Percentiles rank a stretch among this genome's conserved stretches.
These are phyloP conservation scores for Zygotorulaspora sp. DNA, from an alignment of 805 yeast species.

Conservation along the genomic window DNA sequence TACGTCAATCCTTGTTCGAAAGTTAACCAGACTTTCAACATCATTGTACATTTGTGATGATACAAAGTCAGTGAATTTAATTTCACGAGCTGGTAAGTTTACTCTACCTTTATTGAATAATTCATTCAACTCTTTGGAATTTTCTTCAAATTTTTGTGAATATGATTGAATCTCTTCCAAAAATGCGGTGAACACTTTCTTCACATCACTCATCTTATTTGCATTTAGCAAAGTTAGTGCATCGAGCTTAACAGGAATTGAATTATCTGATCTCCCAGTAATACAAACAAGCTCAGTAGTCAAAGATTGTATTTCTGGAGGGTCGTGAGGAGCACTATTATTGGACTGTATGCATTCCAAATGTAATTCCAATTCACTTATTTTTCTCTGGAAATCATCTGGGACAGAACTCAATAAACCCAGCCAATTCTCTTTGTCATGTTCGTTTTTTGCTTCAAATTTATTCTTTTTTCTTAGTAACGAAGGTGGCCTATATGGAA, in stretches of 20 bases:
- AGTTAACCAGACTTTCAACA: constrained; percentile 31
- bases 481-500: constrained; percentile 39
- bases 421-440: constrained; percentile 37
- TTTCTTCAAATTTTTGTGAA: constrained; percentile 22
- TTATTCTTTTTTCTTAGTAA: constrained; percentile 37
- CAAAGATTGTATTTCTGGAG: constrained; percentile 33
- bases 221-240: constrained; percentile 29
- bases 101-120: constrained; percentile 25
- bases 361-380: constrained; percentile 30
- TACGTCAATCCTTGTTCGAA: constrained; percentile 19
- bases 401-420: constrained; percentile 28
- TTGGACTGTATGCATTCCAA: constrained; percentile 34
- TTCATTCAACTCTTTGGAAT: constrained; percentile 22
- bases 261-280: constrained; percentile 34
- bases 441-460: constrained; percentile 32
- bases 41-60: constrained; percentile 29
- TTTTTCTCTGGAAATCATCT: constrained; percentile 27
- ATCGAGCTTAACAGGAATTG: constrained; percentile 42
- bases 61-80: constrained; percentile 31
- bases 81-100: constrained; percentile 17
- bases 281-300: constrained; percentile 34
- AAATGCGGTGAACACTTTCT: constrained; percentile 21
- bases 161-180: constrained; percentile 13
- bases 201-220: constrained; percentile 23
- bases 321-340: constrained; percentile 26